Base-by-base conservation (phyloP, 1,284 basidiomycete species). In the Hymenochaete sp. region DNA sequence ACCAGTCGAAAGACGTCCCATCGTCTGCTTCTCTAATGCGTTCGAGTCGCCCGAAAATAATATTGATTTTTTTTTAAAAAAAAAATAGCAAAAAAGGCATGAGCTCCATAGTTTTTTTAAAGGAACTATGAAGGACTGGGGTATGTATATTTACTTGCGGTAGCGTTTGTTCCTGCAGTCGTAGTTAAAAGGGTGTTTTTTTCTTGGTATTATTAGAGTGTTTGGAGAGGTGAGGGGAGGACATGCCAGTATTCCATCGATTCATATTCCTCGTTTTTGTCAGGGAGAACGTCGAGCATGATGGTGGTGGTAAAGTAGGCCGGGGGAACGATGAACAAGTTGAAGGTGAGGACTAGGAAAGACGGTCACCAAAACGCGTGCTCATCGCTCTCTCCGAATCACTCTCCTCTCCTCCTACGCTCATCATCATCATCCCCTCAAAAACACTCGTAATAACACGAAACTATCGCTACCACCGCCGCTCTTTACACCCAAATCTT, bases 1-100 rank as follows among this genome's bases (percentile, higher is more conserved):
- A 89, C 85, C 84, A 95, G 66, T 95, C 92, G 53, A 92, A 93
- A 1, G 79, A 70, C 3, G 67, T 66, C 21, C 77, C 76, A 13
- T 74, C 67, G 13, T 35, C 32, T 41, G 45, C 51, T 57, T 27
- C 53, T 45, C 44, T 55, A 44, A 10, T 53, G 55, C 36, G n/a
- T 25, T 32, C n/a, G 19, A n/a, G 35, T 57, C 52, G 3, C 51
- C 55, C 57, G 55, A 29, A n/a, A n/a, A n/a, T n/a, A n/a, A n/a
- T n/a, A n/a, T n/a, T n/a, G n/a, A n/a, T n/a, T n/a, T n/a, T n/a
- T n/a, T n/a, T n/a, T n/a, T n/a, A n/a, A n/a, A n/a, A n/a, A n/a
- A n/a, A n/a, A n/a, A n/a, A n/a, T n/a, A n/a, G n/a, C n/a, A n/a
- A n/a, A n/a, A n/a, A n/a, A n/a, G n/a, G n/a, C n/a, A n/a, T n/a